Evolutionary conservation across 1,284 basidiomycete species (phyloP).

Genomic region (Peniophora sp.): DNA sequence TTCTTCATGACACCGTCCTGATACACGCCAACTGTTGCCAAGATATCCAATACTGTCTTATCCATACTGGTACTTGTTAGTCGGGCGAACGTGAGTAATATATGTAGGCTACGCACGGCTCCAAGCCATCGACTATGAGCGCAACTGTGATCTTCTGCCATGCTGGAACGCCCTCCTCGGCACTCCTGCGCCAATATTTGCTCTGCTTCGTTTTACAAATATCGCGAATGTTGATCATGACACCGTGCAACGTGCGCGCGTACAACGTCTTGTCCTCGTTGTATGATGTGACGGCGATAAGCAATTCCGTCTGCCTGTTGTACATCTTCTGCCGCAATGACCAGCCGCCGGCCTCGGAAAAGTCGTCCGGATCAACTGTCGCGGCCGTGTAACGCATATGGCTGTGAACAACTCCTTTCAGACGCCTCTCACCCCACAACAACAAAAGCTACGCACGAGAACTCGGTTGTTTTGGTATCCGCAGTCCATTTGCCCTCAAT

Average conservation of each 20-base stretch:
- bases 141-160: conserved; percentile 96
- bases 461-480: conserved; percentile 68
- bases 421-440: not conserved
- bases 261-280: conserved; percentile 94
- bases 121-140: conserved; percentile 89
- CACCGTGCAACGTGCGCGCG: conserved; percentile 86
- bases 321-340: conserved; percentile 83
- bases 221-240: conserved; percentile 97
- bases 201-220: conserved; percentile 96
- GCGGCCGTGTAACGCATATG: conserved; percentile 93
- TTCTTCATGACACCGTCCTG: conserved; percentile 98
- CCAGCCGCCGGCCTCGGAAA: conserved; percentile 74
- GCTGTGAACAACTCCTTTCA: conserved; percentile 24
- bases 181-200: conserved; percentile 83
- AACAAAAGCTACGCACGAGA: conserved; percentile 52
- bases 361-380: conserved; percentile 93
- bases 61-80: conserved; percentile 69
- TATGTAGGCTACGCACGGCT: conserved; percentile 47
- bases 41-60: conserved; percentile 84
- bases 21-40: conserved; percentile 85
- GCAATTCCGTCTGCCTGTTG: conserved; percentile 85
- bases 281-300: conserved; percentile 88
- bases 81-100: not conserved
- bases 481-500: conserved; percentile 73
- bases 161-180: conserved; percentile 81